Evolutionary conservation across 2,329 filamentous ascomycete genomes (phyloP).

Genomic region (Xylaria sp.): DNA sequence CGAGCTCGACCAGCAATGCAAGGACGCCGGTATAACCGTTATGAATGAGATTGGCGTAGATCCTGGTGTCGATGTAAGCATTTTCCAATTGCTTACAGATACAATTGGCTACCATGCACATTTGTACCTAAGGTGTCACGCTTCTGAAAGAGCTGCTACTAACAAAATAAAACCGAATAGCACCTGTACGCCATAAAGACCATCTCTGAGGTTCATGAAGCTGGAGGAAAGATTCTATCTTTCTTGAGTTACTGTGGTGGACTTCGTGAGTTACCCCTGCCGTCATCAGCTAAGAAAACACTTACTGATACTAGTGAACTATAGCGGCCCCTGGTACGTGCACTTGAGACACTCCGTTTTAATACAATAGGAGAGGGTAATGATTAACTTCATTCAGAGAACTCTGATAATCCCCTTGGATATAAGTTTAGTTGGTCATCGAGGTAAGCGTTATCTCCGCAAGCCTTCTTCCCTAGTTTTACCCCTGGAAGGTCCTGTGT

Average conservation of each 20-base stretch:
- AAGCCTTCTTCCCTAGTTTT: conserved; percentile 58
- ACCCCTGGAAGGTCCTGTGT: conserved; percentile 49
- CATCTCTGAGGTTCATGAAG: conserved; percentile 88
- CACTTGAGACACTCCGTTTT: not conserved
- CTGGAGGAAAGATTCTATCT: conserved; percentile 83
- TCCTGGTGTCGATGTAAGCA: not conserved
- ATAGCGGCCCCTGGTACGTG: not conserved
- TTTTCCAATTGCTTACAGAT: too few relatives aligned
- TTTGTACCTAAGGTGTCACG: not conserved
- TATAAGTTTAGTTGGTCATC: conserved; percentile 76
- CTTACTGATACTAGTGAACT: not conserved
- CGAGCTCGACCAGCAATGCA: conserved; percentile 83
- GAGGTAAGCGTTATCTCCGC: not conserved
- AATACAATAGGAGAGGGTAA: not conserved
- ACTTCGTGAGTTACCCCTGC: not conserved
- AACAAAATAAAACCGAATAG: not conserved
- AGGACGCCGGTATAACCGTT: conserved; percentile 93
- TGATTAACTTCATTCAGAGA: conserved; percentile 13
- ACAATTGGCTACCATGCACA: too few relatives aligned
- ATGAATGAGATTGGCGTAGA: conserved; percentile 93
- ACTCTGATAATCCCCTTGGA: conserved; percentile 57
- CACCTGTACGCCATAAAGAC: conserved; percentile 79
- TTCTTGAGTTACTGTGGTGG: conserved; percentile 81
- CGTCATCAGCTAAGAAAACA: too few relatives aligned
- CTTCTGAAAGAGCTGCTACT: not conserved